Base-by-base conservation (phyloP, 2,329 filamentous ascomycete genomes). In the Pseudocercospora musae region DNA sequence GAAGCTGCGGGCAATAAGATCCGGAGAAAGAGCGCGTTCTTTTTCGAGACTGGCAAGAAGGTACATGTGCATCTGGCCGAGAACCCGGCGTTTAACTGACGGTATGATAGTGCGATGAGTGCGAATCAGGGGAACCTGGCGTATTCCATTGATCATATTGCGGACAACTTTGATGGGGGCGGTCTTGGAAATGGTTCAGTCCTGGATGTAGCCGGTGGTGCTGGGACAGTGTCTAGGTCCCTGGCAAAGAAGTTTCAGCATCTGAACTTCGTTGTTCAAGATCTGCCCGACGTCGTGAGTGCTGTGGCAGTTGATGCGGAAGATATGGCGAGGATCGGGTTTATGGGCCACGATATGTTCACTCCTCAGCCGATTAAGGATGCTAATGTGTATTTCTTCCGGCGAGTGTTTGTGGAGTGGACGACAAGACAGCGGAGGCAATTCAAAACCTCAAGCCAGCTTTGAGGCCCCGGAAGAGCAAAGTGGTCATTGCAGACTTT, bases 381-480 rank as follows among this genome's bases (percentile, higher is more conserved):
- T n/a, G 74, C 74, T 11, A 71, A 75, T 57, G 63, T 74, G 27
- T 71, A 71, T 48, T 65, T 71, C 27, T 63, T 71, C 40, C 57
- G 68, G 13, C 49, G 53, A 49, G 65, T 70, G 52, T 59, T 70
- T 21, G 67, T 70, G 62, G 64, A 71, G 44, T 70, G 67, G 68
- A 70, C 50, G 46, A 63, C 4, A 56, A 69, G 11, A 55, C 55
- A 7, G 29, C 66, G 13, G 63, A 63, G 42, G 69, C 69, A 46
- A 58, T 72, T 18, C 57, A 54, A 10, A 55, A 61, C 29, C 57
- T 71, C 18, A 62, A 60, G 42, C 60, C 58, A 3, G 68, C 64
- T 29, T 42, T 71, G 56, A 66, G 65, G 33, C 61, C 65, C 15
- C 67, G 66, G 29, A 61, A 64, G 40, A 57, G 25, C 10, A 53